A percentile compares a stretch with the other conserved stretches of the same genome.
Conservation (phyloP, 2,329 filamentous ascomycete genomes). For the Diaporthe capsici region DNA sequence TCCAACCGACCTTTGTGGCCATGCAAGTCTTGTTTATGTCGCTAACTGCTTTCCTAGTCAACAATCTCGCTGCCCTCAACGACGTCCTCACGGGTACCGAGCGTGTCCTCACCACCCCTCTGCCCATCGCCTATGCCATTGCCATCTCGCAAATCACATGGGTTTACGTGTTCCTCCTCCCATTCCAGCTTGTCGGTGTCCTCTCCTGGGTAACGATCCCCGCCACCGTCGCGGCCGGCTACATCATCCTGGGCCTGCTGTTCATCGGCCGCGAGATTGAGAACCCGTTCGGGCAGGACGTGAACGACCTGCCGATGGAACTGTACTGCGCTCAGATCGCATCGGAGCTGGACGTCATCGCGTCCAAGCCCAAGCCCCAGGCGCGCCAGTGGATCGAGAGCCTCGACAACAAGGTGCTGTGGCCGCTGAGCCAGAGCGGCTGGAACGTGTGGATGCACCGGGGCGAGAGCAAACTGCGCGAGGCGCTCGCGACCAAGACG, state of each 20-base stretch:
- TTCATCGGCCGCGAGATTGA: slow-evolving; percentile 79
- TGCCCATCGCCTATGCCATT: slow-evolving; percentile 82
- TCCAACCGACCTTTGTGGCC: not conserved
- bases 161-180: slow-evolving; percentile 80
- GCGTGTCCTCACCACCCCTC: slow-evolving; percentile 79
- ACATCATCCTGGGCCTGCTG: slow-evolving; percentile 80
- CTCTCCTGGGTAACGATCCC: slow-evolving; percentile 81
- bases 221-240: slow-evolving; percentile 74
- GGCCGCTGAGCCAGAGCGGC: slow-evolving; percentile 59
- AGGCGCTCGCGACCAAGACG: slow-evolving; percentile 56
- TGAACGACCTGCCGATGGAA: slow-evolving; percentile 77
- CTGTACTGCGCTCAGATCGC: slow-evolving; percentile 75
- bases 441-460: slow-evolving; percentile 64
- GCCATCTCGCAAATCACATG: slow-evolving; percentile 83
- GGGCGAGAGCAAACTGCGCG: slow-evolving; percentile 61
- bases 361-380: slow-evolving; percentile 65
- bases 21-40: not conserved
- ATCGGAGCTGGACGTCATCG: slow-evolving; percentile 75
- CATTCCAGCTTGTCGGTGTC: slow-evolving; percentile 75
- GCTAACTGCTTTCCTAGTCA: slow-evolving; percentile 43
- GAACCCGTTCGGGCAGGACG: slow-evolving; percentile 78
- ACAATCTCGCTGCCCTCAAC: slow-evolving; percentile 69
- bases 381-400: slow-evolving; percentile 63
- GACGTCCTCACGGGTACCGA: slow-evolving; percentile 78
- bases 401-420: slow-evolving; percentile 55